A percentile compares a stretch with the other conserved stretches of the same genome.
Evolutionary conservation across 2,329 filamentous ascomycete species (phyloP).

Genomic region (Neofusicoccum cordaticola): DNA sequence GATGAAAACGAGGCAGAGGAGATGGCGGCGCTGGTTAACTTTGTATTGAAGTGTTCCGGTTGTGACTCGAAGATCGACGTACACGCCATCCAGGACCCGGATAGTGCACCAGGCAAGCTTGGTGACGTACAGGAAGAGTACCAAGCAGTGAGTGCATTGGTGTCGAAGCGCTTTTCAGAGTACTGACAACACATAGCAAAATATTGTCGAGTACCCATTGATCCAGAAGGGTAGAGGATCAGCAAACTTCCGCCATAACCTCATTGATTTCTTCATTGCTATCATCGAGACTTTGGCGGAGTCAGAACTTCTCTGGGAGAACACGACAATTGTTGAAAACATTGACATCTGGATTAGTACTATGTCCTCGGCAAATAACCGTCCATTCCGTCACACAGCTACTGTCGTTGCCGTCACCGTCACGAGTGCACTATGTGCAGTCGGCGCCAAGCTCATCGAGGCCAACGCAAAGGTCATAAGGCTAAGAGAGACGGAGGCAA

Average conservation of each 20-base stretch:
- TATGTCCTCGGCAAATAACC: conserved; percentile 82
- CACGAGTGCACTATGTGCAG: conserved; percentile 70
- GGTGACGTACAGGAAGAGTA: conserved; percentile 85
- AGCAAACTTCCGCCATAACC: conserved; percentile 71
- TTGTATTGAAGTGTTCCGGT: conserved; percentile 67
- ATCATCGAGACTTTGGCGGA: conserved; percentile 77
- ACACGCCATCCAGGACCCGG: conserved; percentile 84
- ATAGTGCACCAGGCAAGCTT: conserved; percentile 76
- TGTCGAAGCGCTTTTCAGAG: not conserved
- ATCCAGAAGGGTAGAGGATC: conserved; percentile 77
- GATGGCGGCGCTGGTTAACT: conserved; percentile 50
- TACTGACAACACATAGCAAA: conserved; percentile 50
- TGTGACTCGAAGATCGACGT: conserved; percentile 75
- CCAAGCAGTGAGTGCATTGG: conserved; percentile 60
- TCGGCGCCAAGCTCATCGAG: conserved; percentile 68
- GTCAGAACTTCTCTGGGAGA: conserved; percentile 76
- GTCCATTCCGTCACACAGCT: conserved; percentile 91
- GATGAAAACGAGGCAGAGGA: conserved; percentile 54
- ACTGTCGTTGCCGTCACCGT: conserved; percentile 81
- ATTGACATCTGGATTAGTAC: conserved; percentile 84
- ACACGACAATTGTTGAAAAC: conserved; percentile 77
- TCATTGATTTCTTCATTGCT: conserved; percentile 75
- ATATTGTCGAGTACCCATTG: conserved; percentile 87
- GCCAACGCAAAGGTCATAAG: conserved; percentile 73
- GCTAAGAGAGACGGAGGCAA: conserved; percentile 74